Evolutionary conservation across 2,329 filamentous ascomycete genomes (phyloP).

Genomic region (Claviceps digitariae): DNA sequence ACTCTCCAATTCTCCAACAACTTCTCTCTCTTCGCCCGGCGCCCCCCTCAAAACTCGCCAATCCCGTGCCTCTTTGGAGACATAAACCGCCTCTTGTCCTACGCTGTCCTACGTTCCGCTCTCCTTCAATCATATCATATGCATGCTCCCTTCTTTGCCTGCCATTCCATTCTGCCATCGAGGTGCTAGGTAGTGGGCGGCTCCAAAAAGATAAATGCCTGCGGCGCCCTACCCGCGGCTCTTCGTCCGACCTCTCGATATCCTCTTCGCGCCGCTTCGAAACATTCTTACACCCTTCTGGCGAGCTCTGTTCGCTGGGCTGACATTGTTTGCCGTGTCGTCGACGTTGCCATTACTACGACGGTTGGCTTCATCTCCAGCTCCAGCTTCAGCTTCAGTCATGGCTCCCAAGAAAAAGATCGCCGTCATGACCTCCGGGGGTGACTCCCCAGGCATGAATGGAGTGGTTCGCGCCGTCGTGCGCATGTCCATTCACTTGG

Average conservation of each 20-base stretch:
- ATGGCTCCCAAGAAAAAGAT: slow-evolving; percentile 52
- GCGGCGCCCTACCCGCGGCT: slow-evolving; percentile 13
- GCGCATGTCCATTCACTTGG: slow-evolving; percentile 76
- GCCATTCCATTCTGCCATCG: not conserved
- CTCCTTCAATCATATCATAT: not conserved
- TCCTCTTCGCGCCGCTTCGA: slow-evolving; percentile 15
- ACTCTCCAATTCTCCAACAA: too few relatives aligned
- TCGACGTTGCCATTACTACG: slow-evolving; percentile 8
- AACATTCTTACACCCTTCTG: slow-evolving; percentile 16
- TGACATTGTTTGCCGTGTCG: slow-evolving; percentile 3
- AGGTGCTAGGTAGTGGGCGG: not conserved
- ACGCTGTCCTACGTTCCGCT: not conserved
- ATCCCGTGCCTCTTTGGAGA: not conserved
- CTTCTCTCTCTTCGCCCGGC: too few relatives aligned
- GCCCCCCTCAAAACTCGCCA: not conserved
- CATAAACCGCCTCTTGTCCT: not conserved
- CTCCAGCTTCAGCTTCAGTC: slow-evolving; percentile 7
- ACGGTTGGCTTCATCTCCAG: not conserved
- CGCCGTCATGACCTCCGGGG: slow-evolving; percentile 86
- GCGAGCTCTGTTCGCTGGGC: slow-evolving; percentile 10
- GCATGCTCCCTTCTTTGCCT: not conserved
- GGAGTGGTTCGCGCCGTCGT: slow-evolving; percentile 81
- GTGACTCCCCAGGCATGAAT: slow-evolving; percentile 93
- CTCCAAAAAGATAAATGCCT: slow-evolving; percentile 14
- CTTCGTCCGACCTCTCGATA: slow-evolving; percentile 18